phyloP scores from a whole-genome alignment of 768 basidiomycete genomes.

The Leccinum disarticulatum region DNA sequence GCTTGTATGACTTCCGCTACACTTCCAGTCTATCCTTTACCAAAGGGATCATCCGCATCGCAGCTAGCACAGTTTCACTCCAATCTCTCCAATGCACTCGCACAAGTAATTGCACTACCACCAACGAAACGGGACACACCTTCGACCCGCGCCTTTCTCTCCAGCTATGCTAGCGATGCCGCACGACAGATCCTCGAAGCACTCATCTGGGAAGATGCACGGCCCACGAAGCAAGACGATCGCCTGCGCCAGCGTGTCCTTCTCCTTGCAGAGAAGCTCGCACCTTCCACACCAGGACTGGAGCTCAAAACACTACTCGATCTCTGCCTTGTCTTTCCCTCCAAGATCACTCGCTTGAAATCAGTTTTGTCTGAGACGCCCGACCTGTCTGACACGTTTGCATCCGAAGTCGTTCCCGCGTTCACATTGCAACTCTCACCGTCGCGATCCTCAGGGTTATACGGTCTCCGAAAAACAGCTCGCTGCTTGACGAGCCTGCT shows the following conservation, averaged over 20 bases:
- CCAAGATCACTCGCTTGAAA: constrained; percentile 44
- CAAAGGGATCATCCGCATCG: constrained; percentile 50
- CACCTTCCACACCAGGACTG: constrained; percentile 38
- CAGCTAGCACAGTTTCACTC: constrained; percentile 49
- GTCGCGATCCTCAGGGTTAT: constrained; percentile 49
- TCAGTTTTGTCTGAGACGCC: constrained; percentile 41
- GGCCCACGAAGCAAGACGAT: constrained; percentile 38
- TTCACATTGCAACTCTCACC: constrained; percentile 50
- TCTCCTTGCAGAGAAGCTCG: constrained; percentile 56
- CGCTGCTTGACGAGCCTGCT: constrained; percentile 58
- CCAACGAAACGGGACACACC: constrained; percentile 45
- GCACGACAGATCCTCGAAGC: constrained; percentile 52
- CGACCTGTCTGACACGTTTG: constrained; percentile 34
- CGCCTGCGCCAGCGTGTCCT: constrained; percentile 50
- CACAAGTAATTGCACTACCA: constrained; percentile 47
- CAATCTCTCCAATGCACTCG: constrained; percentile 49
- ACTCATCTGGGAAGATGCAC: constrained; percentile 54
- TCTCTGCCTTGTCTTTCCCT: constrained; percentile 56
- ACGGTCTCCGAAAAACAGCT: constrained; percentile 62
- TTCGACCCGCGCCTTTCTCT: constrained; percentile 48
- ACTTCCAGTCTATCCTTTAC: constrained; percentile 60
- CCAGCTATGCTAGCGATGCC: constrained; percentile 56
- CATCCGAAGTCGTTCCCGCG: constrained; percentile 53
- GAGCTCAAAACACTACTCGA: constrained; percentile 60
- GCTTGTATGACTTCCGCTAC: constrained; percentile 29